Evolutionary conservation across 441 rosid genomes (phyloP).

Genomic region (Brassica balearica): DNA sequence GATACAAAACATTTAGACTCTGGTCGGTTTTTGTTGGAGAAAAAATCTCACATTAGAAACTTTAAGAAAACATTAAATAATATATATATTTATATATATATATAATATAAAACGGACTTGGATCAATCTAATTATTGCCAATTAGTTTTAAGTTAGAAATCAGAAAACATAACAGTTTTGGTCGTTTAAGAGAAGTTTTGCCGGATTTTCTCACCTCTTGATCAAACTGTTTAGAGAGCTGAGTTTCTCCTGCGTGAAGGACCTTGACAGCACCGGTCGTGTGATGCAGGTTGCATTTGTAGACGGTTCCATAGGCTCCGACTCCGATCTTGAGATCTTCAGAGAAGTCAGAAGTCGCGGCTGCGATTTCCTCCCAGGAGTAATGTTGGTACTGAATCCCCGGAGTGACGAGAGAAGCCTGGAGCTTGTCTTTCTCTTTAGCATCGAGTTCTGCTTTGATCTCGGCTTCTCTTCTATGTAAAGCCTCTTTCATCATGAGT

Average conservation of each 20-base stretch:
- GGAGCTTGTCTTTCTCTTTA: conserved; percentile 75
- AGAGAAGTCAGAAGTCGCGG: conserved; percentile 81
- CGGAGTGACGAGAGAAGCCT: conserved; percentile 60
- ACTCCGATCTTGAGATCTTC: conserved; percentile 79
- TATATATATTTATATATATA: not conserved
- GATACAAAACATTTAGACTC: conserved; percentile 11
- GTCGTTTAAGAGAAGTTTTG: not conserved
- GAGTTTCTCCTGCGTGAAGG: conserved; percentile 70
- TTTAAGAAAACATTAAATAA: not conserved
- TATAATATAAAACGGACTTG: not conserved
- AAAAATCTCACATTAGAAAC: not conserved
- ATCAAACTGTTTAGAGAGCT: conserved; percentile 69
- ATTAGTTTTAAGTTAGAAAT: not conserved
- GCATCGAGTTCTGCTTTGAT: conserved; percentile 58
- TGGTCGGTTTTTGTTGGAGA: not conserved
- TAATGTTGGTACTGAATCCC: conserved; percentile 60
- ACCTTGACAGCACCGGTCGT: conserved; percentile 84
- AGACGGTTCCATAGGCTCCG: conserved; percentile 93
- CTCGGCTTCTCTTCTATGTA: conserved; percentile 67
- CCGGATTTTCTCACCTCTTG: conserved; percentile 63
- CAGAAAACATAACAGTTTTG: not conserved
- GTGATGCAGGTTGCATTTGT: conserved; percentile 76
- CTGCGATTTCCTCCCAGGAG: conserved; percentile 81
- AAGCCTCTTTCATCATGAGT: conserved; percentile 65
- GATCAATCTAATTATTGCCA: not conserved